Base-by-base conservation (phyloP, 164 flowering plant species). In the Liriodendron chinense region DNA sequence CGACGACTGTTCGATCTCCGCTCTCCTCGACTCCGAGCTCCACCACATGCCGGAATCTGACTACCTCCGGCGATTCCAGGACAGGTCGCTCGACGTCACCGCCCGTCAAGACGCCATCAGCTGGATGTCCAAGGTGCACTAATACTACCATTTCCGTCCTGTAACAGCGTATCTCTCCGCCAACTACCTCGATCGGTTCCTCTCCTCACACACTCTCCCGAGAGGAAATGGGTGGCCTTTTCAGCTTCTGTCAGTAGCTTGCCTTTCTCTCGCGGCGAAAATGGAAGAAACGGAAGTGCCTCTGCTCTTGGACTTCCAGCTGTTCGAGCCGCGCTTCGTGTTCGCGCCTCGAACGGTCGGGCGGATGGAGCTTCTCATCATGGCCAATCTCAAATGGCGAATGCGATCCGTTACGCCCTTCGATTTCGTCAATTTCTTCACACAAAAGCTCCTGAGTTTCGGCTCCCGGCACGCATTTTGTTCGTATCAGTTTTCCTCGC, bases 231-330 rank as follows among this genome's bases (percentile, higher is more conserved):
- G 88, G 65, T 92, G 94, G 90, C 81, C 91, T 64, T 84, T 86
- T 70, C 94, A 87, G 83, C 83, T 92, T 16, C 81, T 92, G 57
- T 83, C 92, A 7, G 89, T 89, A 68, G 88, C 97, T 23, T 90
- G 94, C 56, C 68, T 92, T 66, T 88, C 93, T 6, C 63, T 92
- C 25, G 95, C 95, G 9, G 94, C 92, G 21, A 92, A 92, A 80
- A 87, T 92, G 91, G 94, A 91, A 81, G 94, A 92, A 72, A 74
- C 81, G 2, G 16, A 72, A 12, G 90, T 87, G n/a, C 94, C 94
- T 0, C 56, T 78, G 14, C 82, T 89, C 0, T 26, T 88, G 48
- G 90, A 91, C 70, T 79, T 92, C 21, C 95, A 92, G 72, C 61
- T 82, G 0, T 72, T 72, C 61, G 86, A 84, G 24, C 81, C 88